These are phyloP conservation scores for Lentinus brumalis DNA, from an alignment of 768 basidiomycete genomes.

Conservation along the genomic window DNA sequence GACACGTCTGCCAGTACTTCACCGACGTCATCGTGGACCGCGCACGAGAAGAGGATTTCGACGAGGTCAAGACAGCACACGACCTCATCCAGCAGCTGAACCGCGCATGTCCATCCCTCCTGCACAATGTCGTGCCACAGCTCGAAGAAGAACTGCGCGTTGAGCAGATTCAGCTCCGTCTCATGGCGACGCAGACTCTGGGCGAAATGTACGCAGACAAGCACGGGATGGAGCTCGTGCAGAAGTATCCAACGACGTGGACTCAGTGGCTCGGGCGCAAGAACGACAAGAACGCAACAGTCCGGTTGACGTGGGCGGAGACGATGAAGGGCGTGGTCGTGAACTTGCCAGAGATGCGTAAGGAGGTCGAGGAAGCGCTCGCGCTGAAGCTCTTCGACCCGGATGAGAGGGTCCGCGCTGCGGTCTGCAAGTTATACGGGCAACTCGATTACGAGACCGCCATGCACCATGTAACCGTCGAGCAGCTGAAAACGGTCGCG, in stretches of 20 bases:
- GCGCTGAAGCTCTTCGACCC: conserved; percentile 74
- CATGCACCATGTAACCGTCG: conserved; percentile 73
- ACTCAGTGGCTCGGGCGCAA: conserved; percentile 76
- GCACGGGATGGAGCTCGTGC: conserved; percentile 69
- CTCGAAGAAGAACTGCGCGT: conserved; percentile 88
- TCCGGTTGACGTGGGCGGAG: conserved; percentile 83
- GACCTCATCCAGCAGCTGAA: conserved; percentile 83
- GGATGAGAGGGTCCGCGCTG: conserved; percentile 88
- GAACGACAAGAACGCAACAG: conserved; percentile 69
- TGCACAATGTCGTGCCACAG: conserved; percentile 91
- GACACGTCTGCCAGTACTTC: conserved; percentile 90
- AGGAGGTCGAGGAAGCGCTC: conserved; percentile 70
- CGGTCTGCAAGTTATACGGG: conserved; percentile 79
- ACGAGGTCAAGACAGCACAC: conserved; percentile 77
- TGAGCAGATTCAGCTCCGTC: conserved; percentile 68
- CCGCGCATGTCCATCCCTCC: conserved; percentile 73
- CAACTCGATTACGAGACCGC: conserved; percentile 90
- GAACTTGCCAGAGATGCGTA: conserved; percentile 66
- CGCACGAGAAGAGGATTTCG: conserved; percentile 61
- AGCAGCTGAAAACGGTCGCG: conserved; percentile 63
- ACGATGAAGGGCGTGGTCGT: conserved; percentile 59
- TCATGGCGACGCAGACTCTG: conserved; percentile 82
- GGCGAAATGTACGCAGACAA: conserved; percentile 91
- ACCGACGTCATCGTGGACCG: conserved; percentile 79
- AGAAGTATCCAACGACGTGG: conserved; percentile 86